Conservation (phyloP, 1,284 basidiomycete species). For the Moniliella sp. region DNA sequence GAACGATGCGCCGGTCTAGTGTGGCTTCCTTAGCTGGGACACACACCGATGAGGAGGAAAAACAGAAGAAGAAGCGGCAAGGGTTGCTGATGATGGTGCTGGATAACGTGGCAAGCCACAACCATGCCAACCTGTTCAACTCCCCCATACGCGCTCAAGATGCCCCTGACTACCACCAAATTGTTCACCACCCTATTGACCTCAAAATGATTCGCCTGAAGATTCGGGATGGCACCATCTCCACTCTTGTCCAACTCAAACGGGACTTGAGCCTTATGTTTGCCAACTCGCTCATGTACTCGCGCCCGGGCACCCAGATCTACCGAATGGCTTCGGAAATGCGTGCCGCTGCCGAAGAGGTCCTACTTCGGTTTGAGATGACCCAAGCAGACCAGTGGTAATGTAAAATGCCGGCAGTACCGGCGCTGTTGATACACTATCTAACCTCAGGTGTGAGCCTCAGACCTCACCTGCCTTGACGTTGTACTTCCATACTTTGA, state of each 20-base stretch:
- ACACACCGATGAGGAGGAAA: conserved; percentile 6
- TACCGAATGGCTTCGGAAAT: conserved; percentile 28
- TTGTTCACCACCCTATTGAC: conserved; percentile 22
- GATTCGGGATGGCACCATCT: conserved; percentile 23
- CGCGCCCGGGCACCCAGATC: conserved; percentile 24
- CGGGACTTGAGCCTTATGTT: conserved; percentile 20
- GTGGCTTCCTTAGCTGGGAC: no score
- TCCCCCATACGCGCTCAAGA: conserved; percentile 16
- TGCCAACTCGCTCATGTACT: conserved; percentile 27
- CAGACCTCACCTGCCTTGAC: no score
- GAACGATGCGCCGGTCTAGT: no score
- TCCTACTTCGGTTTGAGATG: background rate
- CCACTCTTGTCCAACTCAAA: conserved; percentile 9
- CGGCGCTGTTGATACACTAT: no score
- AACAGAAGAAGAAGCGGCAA: conserved; percentile 13
- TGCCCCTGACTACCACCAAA: conserved; percentile 24
- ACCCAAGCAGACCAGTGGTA: no score
- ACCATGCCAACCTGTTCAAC: conserved; percentile 28
- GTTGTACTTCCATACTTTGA: no score
- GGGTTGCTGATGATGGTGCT: conserved; percentile 24
- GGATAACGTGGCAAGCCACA: conserved; percentile 26
- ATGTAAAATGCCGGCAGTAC: no score
- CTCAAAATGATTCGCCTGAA: conserved; percentile 22
- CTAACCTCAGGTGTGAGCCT: no score
- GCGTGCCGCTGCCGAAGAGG: conserved; percentile 15